Conservation (phyloP, 768 basidiomycete species). For the Clitopilus passeckerianus region DNA sequence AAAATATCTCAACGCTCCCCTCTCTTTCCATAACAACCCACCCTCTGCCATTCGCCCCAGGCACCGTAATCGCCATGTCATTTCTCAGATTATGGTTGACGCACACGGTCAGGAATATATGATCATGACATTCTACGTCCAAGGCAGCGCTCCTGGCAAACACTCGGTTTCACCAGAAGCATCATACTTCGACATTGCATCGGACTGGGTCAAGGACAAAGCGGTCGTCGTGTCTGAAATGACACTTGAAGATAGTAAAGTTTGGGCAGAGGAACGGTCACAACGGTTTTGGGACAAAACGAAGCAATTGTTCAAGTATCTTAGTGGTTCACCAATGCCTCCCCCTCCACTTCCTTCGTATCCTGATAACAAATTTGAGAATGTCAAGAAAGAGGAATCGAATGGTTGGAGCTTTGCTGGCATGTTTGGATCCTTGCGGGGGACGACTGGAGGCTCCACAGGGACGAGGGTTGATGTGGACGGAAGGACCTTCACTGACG, state of each 20-base stretch:
- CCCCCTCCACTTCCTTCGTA: conserved; percentile 24
- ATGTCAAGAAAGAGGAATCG: conserved; percentile 24
- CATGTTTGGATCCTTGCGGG: conserved; percentile 63
- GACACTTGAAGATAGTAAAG: conserved; percentile 50
- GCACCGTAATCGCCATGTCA: conserved; percentile 79
- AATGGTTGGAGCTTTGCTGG: conserved; percentile 56
- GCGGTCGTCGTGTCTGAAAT: conserved; percentile 39
- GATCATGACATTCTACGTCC: conserved; percentile 78
- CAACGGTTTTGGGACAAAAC: conserved; percentile 40
- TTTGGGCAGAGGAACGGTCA: conserved; percentile 38
- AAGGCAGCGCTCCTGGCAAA: conserved; percentile 48
- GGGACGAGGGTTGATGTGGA: conserved; percentile 21
- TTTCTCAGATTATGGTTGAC: conserved; percentile 73
- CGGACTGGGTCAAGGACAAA: conserved; percentile 38
- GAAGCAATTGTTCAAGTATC: conserved; percentile 61
- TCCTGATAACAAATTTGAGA: conserved; percentile 20
- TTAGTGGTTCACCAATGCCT: conserved; percentile 58
- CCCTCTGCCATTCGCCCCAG: conserved; percentile 72
- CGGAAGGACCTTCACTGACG: conserved; percentile 56
- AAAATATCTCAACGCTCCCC: conserved; percentile 61
- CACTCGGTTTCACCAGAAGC: conserved; percentile 26
- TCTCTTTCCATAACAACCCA: conserved; percentile 78
- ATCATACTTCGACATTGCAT: conserved; percentile 38
- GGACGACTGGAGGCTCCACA: conserved; percentile 23
- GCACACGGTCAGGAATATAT: conserved; percentile 75